Evolutionary conservation across 2,329 filamentous ascomycete genomes (phyloP).

Genomic region (Aspergillus fructus): DNA sequence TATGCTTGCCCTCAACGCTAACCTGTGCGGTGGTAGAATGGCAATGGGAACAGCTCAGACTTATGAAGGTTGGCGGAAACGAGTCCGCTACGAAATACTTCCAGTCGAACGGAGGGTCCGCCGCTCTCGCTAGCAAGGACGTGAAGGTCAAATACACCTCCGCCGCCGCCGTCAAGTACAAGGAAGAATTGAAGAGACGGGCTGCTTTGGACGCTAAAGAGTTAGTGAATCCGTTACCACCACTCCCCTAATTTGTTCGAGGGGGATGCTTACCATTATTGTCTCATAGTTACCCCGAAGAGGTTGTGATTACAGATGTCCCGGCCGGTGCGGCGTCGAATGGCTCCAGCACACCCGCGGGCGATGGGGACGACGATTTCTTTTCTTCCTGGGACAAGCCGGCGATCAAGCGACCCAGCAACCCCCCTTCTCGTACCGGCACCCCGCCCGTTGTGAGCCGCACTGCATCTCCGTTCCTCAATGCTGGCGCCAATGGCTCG

Average conservation of each 20-base stretch:
- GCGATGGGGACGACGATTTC: slow-evolving; percentile 86
- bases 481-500: slow-evolving; percentile 63
- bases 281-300: slow-evolving; percentile 68
- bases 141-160: slow-evolving; percentile 96
- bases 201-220: slow-evolving; percentile 80
- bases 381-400: slow-evolving; percentile 99
- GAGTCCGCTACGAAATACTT: slow-evolving; percentile 98
- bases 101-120: slow-evolving; percentile 91
- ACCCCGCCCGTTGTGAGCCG: slow-evolving; percentile 81
- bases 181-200: slow-evolving; percentile 88
- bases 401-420: slow-evolving; percentile 91
- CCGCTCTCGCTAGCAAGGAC: slow-evolving; percentile 93
- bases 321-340: slow-evolving; percentile 60
- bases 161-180: slow-evolving; percentile 92
- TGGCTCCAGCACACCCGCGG: slow-evolving; percentile 72
- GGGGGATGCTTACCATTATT: slow-evolving; percentile 13
- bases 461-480: slow-evolving; percentile 87
- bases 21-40: slow-evolving; percentile 61
- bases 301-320: slow-evolving; percentile 80
- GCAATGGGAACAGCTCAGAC: slow-evolving; percentile 97
- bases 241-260: background rate
- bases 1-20: slow-evolving; percentile 16
- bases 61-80: slow-evolving; percentile 98
- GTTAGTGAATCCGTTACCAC: slow-evolving; percentile 51
- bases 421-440: slow-evolving; percentile 83